Evolutionary conservation across 352 stramenopile genomes (phyloP).

Genomic region (Hyaloperonospora arabidopsidis): DNA sequence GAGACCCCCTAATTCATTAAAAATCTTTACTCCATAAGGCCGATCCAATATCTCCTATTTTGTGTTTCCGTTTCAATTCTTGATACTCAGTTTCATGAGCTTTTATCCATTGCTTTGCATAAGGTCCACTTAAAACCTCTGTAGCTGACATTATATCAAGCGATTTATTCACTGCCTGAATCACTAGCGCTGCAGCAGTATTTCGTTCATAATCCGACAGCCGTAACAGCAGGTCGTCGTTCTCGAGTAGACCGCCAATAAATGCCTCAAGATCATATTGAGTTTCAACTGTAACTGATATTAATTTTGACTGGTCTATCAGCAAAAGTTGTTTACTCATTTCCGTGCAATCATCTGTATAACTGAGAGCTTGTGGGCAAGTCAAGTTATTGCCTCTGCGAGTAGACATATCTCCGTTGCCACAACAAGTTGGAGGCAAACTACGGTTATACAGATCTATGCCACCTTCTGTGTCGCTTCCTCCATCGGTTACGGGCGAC

Average conservation of each 20-base stretch:
- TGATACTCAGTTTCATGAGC: constrained; percentile 1
- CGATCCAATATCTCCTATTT: constrained; percentile 1
- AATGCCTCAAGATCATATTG: background rate
- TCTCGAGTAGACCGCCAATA: constrained; percentile 12
- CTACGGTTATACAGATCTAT: constrained; percentile 4
- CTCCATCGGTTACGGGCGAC: constrained; percentile 4
- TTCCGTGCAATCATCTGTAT: constrained; percentile 4
- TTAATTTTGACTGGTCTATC: no score
- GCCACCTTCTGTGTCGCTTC: constrained; percentile 1
- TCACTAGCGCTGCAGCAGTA: background rate
- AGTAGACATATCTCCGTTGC: constrained; percentile 3
- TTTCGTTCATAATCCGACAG: background rate
- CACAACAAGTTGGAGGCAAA: background rate
- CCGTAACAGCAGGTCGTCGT: background rate
- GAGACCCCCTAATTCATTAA: constrained; percentile 1
- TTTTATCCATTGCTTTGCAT: constrained; percentile 3
- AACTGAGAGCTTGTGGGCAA: constrained; percentile 6
- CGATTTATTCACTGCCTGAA: constrained; percentile 2
- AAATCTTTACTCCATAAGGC: background rate
- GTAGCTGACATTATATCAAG: background rate
- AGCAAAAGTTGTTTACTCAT: no score
- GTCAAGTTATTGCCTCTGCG: constrained; percentile 1
- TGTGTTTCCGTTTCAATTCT: constrained; percentile 4
- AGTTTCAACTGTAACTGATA: background rate
- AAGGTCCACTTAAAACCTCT: background rate